Conservation (phyloP, 495 filamentous ascomycete genomes). For the Jackrogersella minutella region DNA sequence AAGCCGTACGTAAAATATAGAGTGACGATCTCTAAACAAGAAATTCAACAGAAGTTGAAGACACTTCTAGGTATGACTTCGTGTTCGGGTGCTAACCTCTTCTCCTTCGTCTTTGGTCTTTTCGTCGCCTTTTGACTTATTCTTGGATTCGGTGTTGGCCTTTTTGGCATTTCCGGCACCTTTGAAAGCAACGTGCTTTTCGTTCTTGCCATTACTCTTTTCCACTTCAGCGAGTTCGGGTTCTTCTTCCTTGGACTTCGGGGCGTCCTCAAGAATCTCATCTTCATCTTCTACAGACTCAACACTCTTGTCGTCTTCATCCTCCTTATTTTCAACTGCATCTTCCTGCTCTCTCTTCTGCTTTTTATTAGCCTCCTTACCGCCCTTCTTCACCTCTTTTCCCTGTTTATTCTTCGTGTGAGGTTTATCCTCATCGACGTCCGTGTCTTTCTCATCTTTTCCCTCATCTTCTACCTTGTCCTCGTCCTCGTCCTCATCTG, state of each 20-base stretch:
- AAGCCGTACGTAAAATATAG: too few species aligned
- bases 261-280: background rate
- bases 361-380: slow-evolving; percentile 6
- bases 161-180: background rate
- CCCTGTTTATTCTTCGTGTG: background rate
- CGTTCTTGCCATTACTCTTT: background rate
- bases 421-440: background rate
- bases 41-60: background rate
- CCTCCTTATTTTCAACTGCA: background rate
- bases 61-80: background rate
- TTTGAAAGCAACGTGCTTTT: background rate
- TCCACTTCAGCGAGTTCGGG: background rate
- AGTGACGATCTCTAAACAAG: too few species aligned
- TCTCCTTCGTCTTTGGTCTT: background rate
- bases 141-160: background rate
- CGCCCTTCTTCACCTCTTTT: slow-evolving; percentile 4
- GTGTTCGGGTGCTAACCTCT: background rate
- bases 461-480: slow-evolving; percentile 21
- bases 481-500: slow-evolving; percentile 40
- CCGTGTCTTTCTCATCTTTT: too few species aligned
- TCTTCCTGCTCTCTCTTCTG: background rate
- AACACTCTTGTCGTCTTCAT: background rate
- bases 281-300: background rate
- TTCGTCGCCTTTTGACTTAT: background rate
- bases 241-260: background rate